phyloP scores from a whole-genome alignment of 2,329 filamentous ascomycete genomes.

The Dothiorella sarmentorum region DNA sequence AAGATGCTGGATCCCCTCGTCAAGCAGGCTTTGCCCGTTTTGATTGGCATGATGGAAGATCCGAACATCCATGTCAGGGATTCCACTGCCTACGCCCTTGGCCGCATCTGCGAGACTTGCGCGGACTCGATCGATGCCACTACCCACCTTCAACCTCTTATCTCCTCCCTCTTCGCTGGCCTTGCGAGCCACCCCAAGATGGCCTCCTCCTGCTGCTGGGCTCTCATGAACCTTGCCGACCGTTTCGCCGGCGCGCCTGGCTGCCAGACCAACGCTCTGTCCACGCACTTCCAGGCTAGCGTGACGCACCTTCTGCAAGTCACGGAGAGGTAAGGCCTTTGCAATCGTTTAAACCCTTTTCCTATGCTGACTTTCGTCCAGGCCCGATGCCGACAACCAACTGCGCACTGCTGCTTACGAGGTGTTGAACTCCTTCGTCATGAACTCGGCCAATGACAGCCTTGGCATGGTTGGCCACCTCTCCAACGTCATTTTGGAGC shows the following conservation, averaged over 20 bases:
- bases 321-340: slow-evolving; percentile 61
- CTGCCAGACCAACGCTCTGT: slow-evolving; percentile 75
- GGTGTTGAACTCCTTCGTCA: slow-evolving; percentile 91
- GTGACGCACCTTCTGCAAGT: slow-evolving; percentile 80
- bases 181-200: slow-evolving; percentile 92
- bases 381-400: slow-evolving; percentile 74
- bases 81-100: slow-evolving; percentile 91
- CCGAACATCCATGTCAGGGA: slow-evolving; percentile 86
- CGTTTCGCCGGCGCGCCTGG: slow-evolving; percentile 86
- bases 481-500: slow-evolving; percentile 83
- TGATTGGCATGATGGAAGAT: slow-evolving; percentile 92
- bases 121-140: slow-evolving; percentile 85
- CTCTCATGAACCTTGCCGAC: slow-evolving; percentile 95
- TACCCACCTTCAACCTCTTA: slow-evolving; percentile 77
- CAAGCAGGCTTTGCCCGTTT: slow-evolving; percentile 87
- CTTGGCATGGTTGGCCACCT: slow-evolving; percentile 75
- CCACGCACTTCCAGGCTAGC: slow-evolving; percentile 89
- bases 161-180: slow-evolving; percentile 84
- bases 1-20: slow-evolving; percentile 89
- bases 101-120: slow-evolving; percentile 91
- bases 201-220: slow-evolving; percentile 98
- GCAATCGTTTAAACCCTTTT: neutral
- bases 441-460: slow-evolving; percentile 84
- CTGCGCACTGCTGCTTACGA: slow-evolving; percentile 95
- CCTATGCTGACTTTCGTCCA: slow-evolving; percentile 25